Conservation (phyloP, 805 yeast genomes). For the Candida khao-thaluensis region DNA sequence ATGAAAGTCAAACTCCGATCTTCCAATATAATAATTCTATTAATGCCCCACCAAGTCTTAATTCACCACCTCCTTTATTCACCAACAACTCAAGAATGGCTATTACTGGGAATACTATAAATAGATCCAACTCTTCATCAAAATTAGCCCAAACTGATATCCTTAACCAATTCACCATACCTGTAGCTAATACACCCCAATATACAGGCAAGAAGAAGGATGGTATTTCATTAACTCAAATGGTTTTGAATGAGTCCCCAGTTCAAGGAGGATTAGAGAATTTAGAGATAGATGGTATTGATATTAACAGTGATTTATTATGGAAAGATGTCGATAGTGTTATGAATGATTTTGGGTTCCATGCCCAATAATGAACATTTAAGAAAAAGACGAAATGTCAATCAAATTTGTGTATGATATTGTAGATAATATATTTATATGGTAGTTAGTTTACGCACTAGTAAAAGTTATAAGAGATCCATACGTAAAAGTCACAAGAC, state of each 20-base stretch:
- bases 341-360: slow-evolving; percentile 91
- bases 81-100: slow-evolving; percentile 16
- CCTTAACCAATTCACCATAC: slow-evolving; percentile 3
- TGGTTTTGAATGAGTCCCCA: slow-evolving; percentile 20
- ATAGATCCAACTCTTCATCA: slow-evolving; percentile 7
- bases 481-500: too few species aligned
- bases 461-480: too few species aligned
- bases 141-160: slow-evolving; percentile 8
- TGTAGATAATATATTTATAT: too few species aligned
- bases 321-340: slow-evolving; percentile 86
- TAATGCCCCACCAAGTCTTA: not conserved
- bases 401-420: too few species aligned
- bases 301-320: slow-evolving; percentile 50
- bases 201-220: slow-evolving; percentile 6
- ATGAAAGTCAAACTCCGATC: not conserved
- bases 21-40: not conserved
- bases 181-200: not conserved
- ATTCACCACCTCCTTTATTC: slow-evolving; percentile 13
- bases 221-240: slow-evolving; percentile 7
- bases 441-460: too few species aligned
- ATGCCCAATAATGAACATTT: slow-evolving; percentile 38
- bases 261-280: slow-evolving; percentile 29
- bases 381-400: too few species aligned
- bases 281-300: slow-evolving; percentile 42
- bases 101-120: slow-evolving; percentile 18